Evolutionary conservation across 2,329 filamentous ascomycete species (phyloP), one percentile per base, ranked within the genome.

Genomic region (Nemania sp.): DNA sequence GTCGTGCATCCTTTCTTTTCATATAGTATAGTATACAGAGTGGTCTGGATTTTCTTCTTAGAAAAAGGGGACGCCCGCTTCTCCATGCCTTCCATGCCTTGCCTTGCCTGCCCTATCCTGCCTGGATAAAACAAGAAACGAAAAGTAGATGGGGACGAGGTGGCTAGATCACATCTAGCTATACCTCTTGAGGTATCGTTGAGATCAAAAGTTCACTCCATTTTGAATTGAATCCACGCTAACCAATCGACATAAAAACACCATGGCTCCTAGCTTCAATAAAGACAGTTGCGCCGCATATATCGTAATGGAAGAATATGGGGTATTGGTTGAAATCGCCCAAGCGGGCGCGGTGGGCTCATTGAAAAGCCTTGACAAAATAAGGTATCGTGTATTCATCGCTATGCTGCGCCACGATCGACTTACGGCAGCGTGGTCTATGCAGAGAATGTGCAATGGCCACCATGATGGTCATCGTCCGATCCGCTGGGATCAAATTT

Each of bases 1-100:
- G 34, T 42, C 41, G 46, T 23, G 12, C 28, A 28, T 24, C 12
- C 40, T 39, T 41, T 44, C 40, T 49, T 48, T 56, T 34, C 15
- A n/a, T n/a, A n/a, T n/a, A n/a, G n/a, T n/a, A 14, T 56, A 45
- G 28, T 53, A 49, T 56, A 56, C 54, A 56, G 41, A 45, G 49
- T 49, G 42, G 40, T 56, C 34, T 47, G 49, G 23, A 36, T 53
- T 56, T 56, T 49, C 28, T 53, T 44, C 49, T 15, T 15, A 56
- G n/a, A n/a, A n/a, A n/a, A n/a, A n/a, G n/a, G n/a, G n/a, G 48
- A 56, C 49, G 54, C 54, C 53, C 24, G 31, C 44, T 40, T 36
- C 28, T n/a, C 44, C 45, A 36, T 41, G 31, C 53, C 53, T 52
- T 46, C n/a, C n/a, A n/a, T n/a, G n/a, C n/a, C n/a, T n/a, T n/a